phyloP scores from a whole-genome alignment of 2,329 filamentous ascomycete genomes.

The Didymella lethalis region DNA sequence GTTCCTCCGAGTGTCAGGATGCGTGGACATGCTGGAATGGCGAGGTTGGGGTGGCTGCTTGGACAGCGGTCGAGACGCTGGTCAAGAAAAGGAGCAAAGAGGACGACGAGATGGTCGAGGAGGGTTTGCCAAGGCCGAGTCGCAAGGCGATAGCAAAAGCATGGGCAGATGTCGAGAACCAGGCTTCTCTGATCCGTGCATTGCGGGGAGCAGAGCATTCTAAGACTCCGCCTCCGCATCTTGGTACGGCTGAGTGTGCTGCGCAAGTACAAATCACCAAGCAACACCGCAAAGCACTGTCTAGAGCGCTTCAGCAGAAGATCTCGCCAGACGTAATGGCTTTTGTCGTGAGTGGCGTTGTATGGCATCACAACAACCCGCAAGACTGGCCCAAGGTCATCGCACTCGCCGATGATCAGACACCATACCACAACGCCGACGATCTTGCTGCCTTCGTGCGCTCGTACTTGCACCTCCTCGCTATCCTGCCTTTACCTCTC shows the following conservation, averaged over 20 bases:
- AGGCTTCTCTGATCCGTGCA: conserved; percentile 40
- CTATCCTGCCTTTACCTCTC: conserved; percentile 50
- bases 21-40: conserved; percentile 47
- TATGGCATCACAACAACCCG: conserved; percentile 45
- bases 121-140: conserved; percentile 38
- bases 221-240: neutral
- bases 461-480: conserved; percentile 55
- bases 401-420: conserved; percentile 51
- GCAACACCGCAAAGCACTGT: conserved; percentile 43
- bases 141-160: conserved; percentile 38
- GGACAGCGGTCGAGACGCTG: conserved; percentile 46
- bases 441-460: conserved; percentile 52
- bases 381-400: conserved; percentile 45
- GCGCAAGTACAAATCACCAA: conserved; percentile 37
- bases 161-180: conserved; percentile 36
- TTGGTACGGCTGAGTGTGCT: neutral
- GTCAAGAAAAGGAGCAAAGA: conserved; percentile 43
- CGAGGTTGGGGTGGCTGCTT: conserved; percentile 42
- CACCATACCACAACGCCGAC: conserved; percentile 52
- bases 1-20: conserved; percentile 47
- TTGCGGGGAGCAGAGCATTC: conserved; percentile 28
- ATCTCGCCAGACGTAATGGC: conserved; percentile 52
- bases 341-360: conserved; percentile 53
- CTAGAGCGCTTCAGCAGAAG: conserved; percentile 40
- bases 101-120: conserved; percentile 47